Evolutionary conservation across 208 protist species (phyloP).

Genomic region (Trypanosoma theileri): DNA sequence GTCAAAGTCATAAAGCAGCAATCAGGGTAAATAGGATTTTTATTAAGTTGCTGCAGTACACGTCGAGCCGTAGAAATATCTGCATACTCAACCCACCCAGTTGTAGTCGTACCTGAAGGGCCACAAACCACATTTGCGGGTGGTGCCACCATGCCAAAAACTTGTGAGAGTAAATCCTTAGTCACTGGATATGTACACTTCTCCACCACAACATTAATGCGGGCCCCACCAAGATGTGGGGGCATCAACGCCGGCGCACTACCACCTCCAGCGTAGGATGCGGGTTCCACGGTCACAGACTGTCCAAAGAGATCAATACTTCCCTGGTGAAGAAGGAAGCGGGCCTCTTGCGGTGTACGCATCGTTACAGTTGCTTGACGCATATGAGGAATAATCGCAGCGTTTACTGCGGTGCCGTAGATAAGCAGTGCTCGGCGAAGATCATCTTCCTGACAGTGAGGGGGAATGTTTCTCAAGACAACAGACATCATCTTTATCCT

Average conservation of each 20-base stretch:
- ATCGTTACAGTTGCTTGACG: conserved; percentile 77
- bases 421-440: conserved; percentile 75
- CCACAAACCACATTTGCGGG: conserved; percentile 66
- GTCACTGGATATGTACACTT: conserved; percentile 85
- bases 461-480: conserved; percentile 67
- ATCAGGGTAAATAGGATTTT: conserved; percentile 80
- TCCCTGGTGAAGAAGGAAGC: conserved; percentile 56
- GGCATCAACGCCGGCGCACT: conserved; percentile 11
- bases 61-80: conserved; percentile 53
- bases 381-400: conserved; percentile 44
- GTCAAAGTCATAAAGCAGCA: conserved; percentile 79
- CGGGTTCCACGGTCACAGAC: conserved; percentile 56
- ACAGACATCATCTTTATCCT: conserved; percentile 27
- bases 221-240: conserved; percentile 19
- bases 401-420: conserved; percentile 67
- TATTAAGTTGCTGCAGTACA: conserved; percentile 68
- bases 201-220: conserved; percentile 76
- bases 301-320: conserved; percentile 73
- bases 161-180: conserved; percentile 65
- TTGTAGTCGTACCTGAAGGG: conserved; percentile 59
- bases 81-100: conserved; percentile 70
- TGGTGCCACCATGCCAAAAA: conserved; percentile 77
- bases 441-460: conserved; percentile 66
- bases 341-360: conserved; percentile 69
- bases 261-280: conserved; percentile 8